Evolutionary conservation across 805 yeast genomes (phyloP).

Genomic region (Ogataea dorogensis): DNA sequence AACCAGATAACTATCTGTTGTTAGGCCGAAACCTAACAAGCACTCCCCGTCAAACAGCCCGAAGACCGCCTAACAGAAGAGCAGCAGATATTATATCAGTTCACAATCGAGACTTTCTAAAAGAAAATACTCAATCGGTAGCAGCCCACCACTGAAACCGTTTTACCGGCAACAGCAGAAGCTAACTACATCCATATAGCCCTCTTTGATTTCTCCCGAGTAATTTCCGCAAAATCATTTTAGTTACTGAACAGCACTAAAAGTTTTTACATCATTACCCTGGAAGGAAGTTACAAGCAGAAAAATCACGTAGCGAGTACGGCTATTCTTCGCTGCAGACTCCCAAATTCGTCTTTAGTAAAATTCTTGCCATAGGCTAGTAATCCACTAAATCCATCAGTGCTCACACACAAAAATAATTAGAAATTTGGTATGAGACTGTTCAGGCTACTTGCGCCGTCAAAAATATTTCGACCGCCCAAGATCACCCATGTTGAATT

Average conservation of each 20-base stretch:
- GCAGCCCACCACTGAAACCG: constrained; percentile 1
- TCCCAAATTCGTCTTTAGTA: constrained; percentile 9
- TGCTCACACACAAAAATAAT: constrained; percentile 10
- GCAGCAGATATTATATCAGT: constrained; percentile 9
- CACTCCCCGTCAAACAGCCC: constrained; percentile 5
- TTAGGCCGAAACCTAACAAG: constrained; percentile 7
- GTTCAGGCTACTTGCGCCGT: constrained; percentile 7
- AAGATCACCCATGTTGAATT: constrained; percentile 10
- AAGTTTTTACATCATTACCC: constrained; percentile 7
- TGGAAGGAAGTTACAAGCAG: constrained; percentile 10
- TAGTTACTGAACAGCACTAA: neutral
- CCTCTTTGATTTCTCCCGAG: constrained; percentile 11
- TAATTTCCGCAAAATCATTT: constrained; percentile 6
- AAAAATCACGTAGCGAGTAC: constrained; percentile 7
- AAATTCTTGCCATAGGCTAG: constrained; percentile 12
- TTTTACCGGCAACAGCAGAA: constrained; percentile 5
- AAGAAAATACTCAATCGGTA: constrained; percentile 5
- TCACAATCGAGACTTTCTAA: constrained; percentile 4
- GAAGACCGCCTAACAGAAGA: constrained; percentile 2
- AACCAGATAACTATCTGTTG: constrained; percentile 12
- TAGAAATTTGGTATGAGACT: constrained; percentile 12
- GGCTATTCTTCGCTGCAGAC: constrained; percentile 8
- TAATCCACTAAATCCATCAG: constrained; percentile 12
- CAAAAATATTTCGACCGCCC: constrained; percentile 2
- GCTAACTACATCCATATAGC: constrained; percentile 7